phyloP scores from a whole-genome alignment of 2,329 filamentous ascomycete genomes.

The Dactylellina haptotyla region DNA sequence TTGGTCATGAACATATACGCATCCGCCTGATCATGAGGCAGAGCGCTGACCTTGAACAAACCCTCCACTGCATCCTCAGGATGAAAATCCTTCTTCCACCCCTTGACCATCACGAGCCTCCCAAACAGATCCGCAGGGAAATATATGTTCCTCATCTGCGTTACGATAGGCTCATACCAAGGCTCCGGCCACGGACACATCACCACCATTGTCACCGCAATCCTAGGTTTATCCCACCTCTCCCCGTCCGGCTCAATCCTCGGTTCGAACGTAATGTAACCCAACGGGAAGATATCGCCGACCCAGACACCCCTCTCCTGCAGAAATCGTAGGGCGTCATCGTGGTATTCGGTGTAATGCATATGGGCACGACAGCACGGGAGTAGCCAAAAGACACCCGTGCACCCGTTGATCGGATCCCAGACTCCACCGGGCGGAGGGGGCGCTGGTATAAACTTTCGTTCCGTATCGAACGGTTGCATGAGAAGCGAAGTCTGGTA shows the following conservation, averaged over 20 bases:
- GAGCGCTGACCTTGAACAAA: no score
- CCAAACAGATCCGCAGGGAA: neutral
- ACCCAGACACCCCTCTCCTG: neutral
- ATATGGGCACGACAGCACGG: neutral
- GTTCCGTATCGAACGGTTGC: neutral
- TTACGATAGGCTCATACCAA: neutral
- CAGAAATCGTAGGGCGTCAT: neutral
- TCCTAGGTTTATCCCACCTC: neutral
- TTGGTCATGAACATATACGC: no score
- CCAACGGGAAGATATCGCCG: neutral
- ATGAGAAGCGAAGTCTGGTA: neutral
- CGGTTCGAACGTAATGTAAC: neutral
- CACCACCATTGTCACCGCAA: conserved; percentile 4
- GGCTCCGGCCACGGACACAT: conserved; percentile 14
- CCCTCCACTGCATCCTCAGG: neutral
- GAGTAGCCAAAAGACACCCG: neutral
- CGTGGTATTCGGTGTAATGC: conserved; percentile 1
- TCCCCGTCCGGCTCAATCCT: neutral
- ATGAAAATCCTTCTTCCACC: conserved; percentile 4
- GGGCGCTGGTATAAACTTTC: neutral
- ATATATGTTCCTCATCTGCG: neutral
- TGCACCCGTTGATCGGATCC: neutral
- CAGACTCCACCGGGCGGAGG: neutral
- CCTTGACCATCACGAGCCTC: neutral
- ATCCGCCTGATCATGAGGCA: no score